These are phyloP conservation scores for Arabidopsis arenosa DNA, from an alignment of 345 rosid species.

Conservation along the genomic window DNA sequence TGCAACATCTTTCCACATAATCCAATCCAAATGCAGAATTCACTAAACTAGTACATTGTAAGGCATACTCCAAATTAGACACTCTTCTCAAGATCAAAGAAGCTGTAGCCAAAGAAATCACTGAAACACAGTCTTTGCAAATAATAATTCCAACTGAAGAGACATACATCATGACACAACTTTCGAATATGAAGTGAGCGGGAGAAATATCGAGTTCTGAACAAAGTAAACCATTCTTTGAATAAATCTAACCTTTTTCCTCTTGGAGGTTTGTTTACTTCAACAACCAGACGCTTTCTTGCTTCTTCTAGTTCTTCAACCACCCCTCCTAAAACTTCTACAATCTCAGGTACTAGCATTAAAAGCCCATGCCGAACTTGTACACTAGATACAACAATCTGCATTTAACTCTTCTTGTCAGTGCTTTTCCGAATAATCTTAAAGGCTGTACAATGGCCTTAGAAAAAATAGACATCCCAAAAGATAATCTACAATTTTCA, in stretches of 20 bases:
- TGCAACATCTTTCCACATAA: conserved; percentile 22
- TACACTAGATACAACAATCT: conserved; percentile 80
- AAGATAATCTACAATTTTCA: conserved; percentile 10
- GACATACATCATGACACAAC: conserved; percentile 18
- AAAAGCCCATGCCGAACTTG: conserved; percentile 81
- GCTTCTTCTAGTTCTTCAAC: conserved; percentile 83
- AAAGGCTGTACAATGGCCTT: not conserved
- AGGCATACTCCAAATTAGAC: not conserved
- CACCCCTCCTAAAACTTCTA: conserved; percentile 84
- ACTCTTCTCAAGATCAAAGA: conserved; percentile 17
- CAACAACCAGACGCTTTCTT: conserved; percentile 65
- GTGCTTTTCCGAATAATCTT: conserved; percentile 4
- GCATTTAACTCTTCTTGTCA: conserved; percentile 30
- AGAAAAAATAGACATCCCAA: conserved; percentile 11
- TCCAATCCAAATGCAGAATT: conserved; percentile 9
- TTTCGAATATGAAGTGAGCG: conserved; percentile 13
- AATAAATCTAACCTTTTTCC: conserved; percentile 78
- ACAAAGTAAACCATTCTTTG: not conserved
- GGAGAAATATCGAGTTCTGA: conserved; percentile 2
- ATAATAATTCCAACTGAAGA: conserved; percentile 18
- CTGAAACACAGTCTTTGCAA: conserved; percentile 10
- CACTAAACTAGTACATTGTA: conserved; percentile 7
- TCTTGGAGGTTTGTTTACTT: conserved; percentile 93
- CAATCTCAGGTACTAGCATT: conserved; percentile 85
- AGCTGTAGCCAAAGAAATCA: not conserved